Conservation (phyloP, 2,329 filamentous ascomycete genomes). For the Pleurostoma richardsiae region DNA sequence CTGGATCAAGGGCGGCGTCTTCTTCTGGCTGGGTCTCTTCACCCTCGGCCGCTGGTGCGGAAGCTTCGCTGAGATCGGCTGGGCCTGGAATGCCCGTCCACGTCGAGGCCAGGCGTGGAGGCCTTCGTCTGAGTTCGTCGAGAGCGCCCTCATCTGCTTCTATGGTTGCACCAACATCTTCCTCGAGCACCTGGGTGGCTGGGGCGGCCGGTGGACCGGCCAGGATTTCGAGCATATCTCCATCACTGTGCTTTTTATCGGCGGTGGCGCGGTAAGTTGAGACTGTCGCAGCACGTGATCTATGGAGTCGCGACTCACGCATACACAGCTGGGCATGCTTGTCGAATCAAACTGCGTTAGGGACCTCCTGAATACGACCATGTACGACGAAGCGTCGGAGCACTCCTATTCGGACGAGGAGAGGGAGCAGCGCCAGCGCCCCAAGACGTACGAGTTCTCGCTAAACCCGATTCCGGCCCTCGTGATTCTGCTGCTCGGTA, state of each 20-base stretch:
- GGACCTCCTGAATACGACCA: constrained; percentile 56
- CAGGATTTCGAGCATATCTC: constrained; percentile 88
- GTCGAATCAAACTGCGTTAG: constrained; percentile 71
- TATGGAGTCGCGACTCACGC: constrained; percentile 6
- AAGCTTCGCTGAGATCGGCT: constrained; percentile 84
- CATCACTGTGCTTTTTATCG: constrained; percentile 90
- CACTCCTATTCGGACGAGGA: constrained; percentile 36
- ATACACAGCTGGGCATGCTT: constrained; percentile 67
- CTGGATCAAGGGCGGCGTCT: constrained; percentile 90
- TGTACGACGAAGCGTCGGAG: constrained; percentile 27
- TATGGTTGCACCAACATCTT: constrained; percentile 91
- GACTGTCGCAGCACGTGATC: not conserved
- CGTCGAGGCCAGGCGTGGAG: constrained; percentile 56
- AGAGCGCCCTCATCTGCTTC: constrained; percentile 83
- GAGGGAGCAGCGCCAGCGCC: constrained; percentile 47
- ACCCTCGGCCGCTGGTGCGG: constrained; percentile 88
- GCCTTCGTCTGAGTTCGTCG: constrained; percentile 81
- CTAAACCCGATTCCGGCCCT: constrained; percentile 86
- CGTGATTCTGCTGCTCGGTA: constrained; percentile 79
- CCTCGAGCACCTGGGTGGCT: constrained; percentile 76
- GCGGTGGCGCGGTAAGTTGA: constrained; percentile 71
- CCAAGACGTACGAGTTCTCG: constrained; percentile 66
- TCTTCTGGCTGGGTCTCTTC: constrained; percentile 87
- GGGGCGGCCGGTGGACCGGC: constrained; percentile 66
- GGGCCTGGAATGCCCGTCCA: constrained; percentile 90